Base-by-base conservation (phyloP, 345 rosid genomes). In the Kandelia obovata region DNA sequence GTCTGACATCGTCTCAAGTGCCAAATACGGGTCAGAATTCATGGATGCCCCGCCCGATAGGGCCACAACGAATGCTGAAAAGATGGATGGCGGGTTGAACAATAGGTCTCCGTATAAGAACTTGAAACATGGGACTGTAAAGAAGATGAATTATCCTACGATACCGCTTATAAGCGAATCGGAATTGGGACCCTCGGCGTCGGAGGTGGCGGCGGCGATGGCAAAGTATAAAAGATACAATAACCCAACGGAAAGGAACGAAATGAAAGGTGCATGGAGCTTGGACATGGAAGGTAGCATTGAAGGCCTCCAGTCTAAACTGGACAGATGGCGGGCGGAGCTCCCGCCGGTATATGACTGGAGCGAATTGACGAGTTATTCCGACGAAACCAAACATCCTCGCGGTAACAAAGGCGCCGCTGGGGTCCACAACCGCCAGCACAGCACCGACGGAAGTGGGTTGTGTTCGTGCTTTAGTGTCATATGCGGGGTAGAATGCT, bases 301-400 rank as follows among this genome's bases (percentile, higher is more conserved):
- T 5, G 97, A 94, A 73, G 96, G 97, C 16, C 79, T 92, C 0
- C 84, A 86, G 6, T 86, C 99, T 5, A 95, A 95, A 63, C 76
- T 95, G 11, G 96, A 87, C 53, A 70, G 96, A 37, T 94, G 97
- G 99, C 70, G 89, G 46, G 75, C 88, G 21, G 98, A 94, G 78
- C 71, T 88, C 2, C 96, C 96, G 1, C 84, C 91, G n/a, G 62
- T 82, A 5, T 89, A 85, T 34, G 92, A 89, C 73, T 58, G 73
- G 0, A 82, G 87, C 23, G 75, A 71, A 7, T 7, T 67, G 34
- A 69, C 89, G 3, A 85, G 85, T 58, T 79, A 67, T 1, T 63
- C 68, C 6, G 75, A 83, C 0, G 80, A 81, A 11, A 66, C 75
- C 81, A 0, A 82, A 79, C 19, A 59, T 71, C 49, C 51, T 37